phyloP scores from a whole-genome alignment of 2,329 filamentous ascomycete species.

The Ceratocystis papillata region DNA sequence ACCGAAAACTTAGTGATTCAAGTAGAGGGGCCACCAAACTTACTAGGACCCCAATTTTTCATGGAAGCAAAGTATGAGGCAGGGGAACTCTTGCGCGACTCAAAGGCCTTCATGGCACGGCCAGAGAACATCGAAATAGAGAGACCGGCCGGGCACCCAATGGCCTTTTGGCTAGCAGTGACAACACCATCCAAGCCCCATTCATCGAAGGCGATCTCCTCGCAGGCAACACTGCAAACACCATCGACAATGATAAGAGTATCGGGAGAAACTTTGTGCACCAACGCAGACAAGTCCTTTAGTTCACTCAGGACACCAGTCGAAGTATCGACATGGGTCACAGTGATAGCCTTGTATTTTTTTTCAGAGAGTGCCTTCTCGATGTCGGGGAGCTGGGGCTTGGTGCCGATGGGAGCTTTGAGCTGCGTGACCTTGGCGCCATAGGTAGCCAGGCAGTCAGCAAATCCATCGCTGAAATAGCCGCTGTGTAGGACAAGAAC shows the following conservation, averaged over 20 bases:
- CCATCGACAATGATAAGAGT: slow-evolving; percentile 90
- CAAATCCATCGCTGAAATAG: slow-evolving; percentile 94
- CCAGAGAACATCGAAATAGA: slow-evolving; percentile 91
- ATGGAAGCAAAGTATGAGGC: slow-evolving; percentile 89
- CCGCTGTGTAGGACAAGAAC: slow-evolving; percentile 89
- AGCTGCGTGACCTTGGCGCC: slow-evolving; percentile 83
- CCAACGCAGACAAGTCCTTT: slow-evolving; percentile 68
- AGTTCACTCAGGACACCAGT: slow-evolving; percentile 92
- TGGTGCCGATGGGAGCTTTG: slow-evolving; percentile 76
- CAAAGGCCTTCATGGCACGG: slow-evolving; percentile 69
- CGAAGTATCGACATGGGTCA: slow-evolving; percentile 95
- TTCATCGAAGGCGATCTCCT: slow-evolving; percentile 91
- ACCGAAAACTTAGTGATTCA: slow-evolving; percentile 17
- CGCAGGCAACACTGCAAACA: slow-evolving; percentile 90
- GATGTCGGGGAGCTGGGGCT: slow-evolving; percentile 76
- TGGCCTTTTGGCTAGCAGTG: slow-evolving; percentile 93
- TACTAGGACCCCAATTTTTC: slow-evolving; percentile 93
- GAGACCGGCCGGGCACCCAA: slow-evolving; percentile 86
- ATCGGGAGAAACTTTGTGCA: slow-evolving; percentile 77
- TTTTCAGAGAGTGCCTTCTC: slow-evolving; percentile 82
- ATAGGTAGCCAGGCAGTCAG: slow-evolving; percentile 83
- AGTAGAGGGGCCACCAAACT: slow-evolving; percentile 29
- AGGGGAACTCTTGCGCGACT: slow-evolving; percentile 69
- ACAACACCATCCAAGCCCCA: slow-evolving; percentile 90
- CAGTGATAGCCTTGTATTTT: slow-evolving; percentile 85